Evolutionary conservation across 768 basidiomycete species (phyloP), one percentile per base, ranked within the genome.

Genomic region (Amanita jacksonii): DNA sequence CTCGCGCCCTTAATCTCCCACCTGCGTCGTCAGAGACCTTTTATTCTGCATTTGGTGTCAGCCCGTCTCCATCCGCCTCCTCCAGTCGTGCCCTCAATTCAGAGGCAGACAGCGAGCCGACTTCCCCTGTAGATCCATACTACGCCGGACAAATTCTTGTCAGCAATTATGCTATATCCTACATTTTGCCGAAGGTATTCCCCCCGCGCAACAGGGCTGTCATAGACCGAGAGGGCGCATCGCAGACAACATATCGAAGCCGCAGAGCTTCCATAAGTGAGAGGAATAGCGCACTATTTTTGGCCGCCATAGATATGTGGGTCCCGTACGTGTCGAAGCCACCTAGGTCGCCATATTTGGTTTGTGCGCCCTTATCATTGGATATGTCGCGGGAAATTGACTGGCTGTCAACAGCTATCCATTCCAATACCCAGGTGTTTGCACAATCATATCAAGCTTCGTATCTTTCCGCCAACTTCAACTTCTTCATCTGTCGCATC

Each of bases 281-380:
- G 40, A 73, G 71, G 43, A 75, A 70, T 41, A 67, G 65, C 28
- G 68, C 76, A 37, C 80, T 86, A 36, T 88, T 87, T 58, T 82
- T 89, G 81, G 86, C 80, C 10, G 86, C 79, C 3, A 73, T 89
- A 40, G 82, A 85, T 48, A 69, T 89, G 60, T 78, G 76, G 72
- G 72, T 82, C 18, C 86, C 86, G 5, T 84, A 74, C 46, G 56
- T 76, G 16, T 76, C 75, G 4, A 70, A 64, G 40, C 86, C 86
- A 33, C 82, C 85, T 9, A 69, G 73, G 47, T 76, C 76, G 24
- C 86, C 86, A n/a, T 89, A 76, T 62, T 63, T 86, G 50, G 85
- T 85, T 51, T 32, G 74, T 62, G 15, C 4, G 22, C 38, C 37
- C 19, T 43, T 7, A 10, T 24, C 22, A 10, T 40, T 41, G 32